Base-by-base conservation (phyloP, 2,329 filamentous ascomycete species). In the Ophiostoma montium region DNA sequence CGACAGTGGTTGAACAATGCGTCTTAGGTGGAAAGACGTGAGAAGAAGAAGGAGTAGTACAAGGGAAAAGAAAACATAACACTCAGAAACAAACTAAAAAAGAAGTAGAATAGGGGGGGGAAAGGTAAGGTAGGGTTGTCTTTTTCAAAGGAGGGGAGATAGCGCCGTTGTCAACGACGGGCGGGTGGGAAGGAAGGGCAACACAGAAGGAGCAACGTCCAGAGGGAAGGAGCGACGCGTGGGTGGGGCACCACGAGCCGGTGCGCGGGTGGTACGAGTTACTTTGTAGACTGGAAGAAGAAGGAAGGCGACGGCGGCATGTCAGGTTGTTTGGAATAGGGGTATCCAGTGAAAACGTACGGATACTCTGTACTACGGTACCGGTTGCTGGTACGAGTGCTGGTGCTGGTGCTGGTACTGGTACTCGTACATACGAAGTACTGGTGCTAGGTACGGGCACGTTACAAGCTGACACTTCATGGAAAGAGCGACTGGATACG, bases 191-290 rank as follows among this genome's bases (percentile, higher is more conserved):
- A 31, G 21, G 15, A 42, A 42, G 39, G 39, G 35, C 46, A 32
- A 18, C 21, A 16, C n/a, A 33, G 36, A 46, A 16, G 23, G 43
- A 35, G 19, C 10, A 31, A 18, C 13, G 31, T 10, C 33, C 33
- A 50, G 35, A 49, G 46, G 49, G 49, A 53, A 55, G 49, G 47
- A 51, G 35, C 47, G 49, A 53, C 46, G 50, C 50, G 51, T 47
- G 43, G 39, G 50, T 49, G 46, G 49, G 41, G 48, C 39, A 49
- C n/a, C n/a, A n/a, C n/a, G n/a, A n/a, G n/a, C n/a, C n/a, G n/a
- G n/a, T n/a, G n/a, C n/a, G n/a, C n/a, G n/a, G n/a, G 8, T 8
- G 23, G 23, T 27, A 27, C 23, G 23, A 27, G 23, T 4, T 27
- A 27, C n/a, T n/a, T n/a, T n/a, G n/a, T n/a, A n/a, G n/a, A n/a